These are phyloP conservation scores for Lactifluus pinguis DNA, from an alignment of 768 basidiomycete genomes.

Conservation along the genomic window DNA sequence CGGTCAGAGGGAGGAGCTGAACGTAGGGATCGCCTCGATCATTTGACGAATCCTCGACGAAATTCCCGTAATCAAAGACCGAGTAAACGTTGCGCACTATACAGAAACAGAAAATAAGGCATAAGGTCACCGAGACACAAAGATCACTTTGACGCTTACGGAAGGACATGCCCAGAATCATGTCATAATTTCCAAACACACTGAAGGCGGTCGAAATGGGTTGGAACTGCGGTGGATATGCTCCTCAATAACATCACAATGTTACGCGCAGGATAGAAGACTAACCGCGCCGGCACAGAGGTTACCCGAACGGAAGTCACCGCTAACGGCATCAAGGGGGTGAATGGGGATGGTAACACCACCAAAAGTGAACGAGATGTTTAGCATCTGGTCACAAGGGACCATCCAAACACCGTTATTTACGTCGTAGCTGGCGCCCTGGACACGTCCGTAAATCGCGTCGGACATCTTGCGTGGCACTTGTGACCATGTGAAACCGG, in stretches of 20 bases:
- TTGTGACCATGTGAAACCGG: conserved; percentile 63
- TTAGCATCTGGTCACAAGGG: conserved; percentile 66
- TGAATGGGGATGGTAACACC: conserved; percentile 62
- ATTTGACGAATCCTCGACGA: conserved; percentile 40
- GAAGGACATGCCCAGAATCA: conserved; percentile 79
- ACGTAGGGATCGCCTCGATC: conserved; percentile 52
- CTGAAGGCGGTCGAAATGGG: conserved; percentile 76
- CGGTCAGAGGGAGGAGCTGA: conserved; percentile 56
- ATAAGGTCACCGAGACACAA: neutral
- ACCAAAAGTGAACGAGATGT: conserved; percentile 62
- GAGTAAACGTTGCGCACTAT: conserved; percentile 71
- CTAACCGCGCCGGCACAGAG: conserved; percentile 63
- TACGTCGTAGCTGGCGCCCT: conserved; percentile 57
- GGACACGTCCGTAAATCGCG: conserved; percentile 72
- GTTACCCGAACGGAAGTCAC: conserved; percentile 38
- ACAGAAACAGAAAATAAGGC: neutral
- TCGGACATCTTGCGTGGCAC: conserved; percentile 68
- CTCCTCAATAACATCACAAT: conserved; percentile 6
- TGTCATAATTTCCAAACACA: conserved; percentile 67
- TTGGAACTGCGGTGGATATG: conserved; percentile 49
- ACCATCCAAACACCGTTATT: conserved; percentile 55
- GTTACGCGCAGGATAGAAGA: conserved; percentile 8
- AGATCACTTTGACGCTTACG: conserved; percentile 33
- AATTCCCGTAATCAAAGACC: conserved; percentile 63
- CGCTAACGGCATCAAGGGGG: conserved; percentile 58